Base-by-base conservation (phyloP, 2,329 filamentous ascomycete species). In the Sordariomycetes sp. region DNA sequence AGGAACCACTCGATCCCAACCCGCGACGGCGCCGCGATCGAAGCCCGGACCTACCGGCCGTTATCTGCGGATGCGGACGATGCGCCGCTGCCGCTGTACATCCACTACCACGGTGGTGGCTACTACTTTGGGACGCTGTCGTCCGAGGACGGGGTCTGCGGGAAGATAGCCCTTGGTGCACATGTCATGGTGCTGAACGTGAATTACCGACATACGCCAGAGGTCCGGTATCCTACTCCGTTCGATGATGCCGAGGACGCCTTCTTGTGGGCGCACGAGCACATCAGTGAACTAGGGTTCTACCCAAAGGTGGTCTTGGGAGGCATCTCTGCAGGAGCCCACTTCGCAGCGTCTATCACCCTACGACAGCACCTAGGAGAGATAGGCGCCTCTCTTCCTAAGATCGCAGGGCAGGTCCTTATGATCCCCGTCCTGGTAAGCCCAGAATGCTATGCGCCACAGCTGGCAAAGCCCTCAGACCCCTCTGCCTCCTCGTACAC, bases 151-250 rank as follows among this genome's bases (percentile, higher is more conserved):
- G 74, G 76, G 0, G 71, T 69, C 1, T 85, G 80, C 61, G 67
- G 76, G 0, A 70, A 72, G 0, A 73, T 81, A 10, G 76, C 79
- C 0, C 65, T 74, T 14, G 69, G 70, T 3, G 65, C 71, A 0
- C 65, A 68, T 1, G 70, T 76, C 2, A 67, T 78, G 0, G 79
- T 83, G 0, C 63, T 83, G 1, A 80, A 81, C 50, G 69, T 83
- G 14, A 80, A 82, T 61, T 85, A 85, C 64, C 76, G 82, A 0
- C 81, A 85, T 62, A 81, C 80, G 0, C 81, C 81, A 0, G 76
- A 83, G 56, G 68, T 75, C 61, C 62, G 60, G 0, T 84, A 78
- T 59, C 82, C 82, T 0, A 76, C 73, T 0, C 73, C 76, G 0
- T 82, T 76, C 75, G 60, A 78, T 51, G 82, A 86, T 53, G 66